Evolutionary conservation across 2,329 filamentous ascomycete species (phyloP).

Genomic region (Fusarium concolor): DNA sequence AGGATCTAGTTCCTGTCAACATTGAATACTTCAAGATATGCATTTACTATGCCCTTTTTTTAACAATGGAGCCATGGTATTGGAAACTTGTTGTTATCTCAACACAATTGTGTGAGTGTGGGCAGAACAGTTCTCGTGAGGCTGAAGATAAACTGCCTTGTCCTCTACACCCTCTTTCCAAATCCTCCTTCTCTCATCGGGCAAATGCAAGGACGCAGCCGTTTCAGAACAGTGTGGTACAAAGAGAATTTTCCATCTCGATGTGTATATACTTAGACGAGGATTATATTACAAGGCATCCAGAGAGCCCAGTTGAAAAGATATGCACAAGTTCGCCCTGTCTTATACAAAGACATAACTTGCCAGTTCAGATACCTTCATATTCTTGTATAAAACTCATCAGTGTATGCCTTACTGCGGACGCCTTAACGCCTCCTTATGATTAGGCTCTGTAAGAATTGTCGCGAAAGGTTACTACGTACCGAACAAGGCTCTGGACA

Average conservation of each 20-base stretch:
- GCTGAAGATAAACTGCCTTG: slow-evolving; percentile 26
- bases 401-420: slow-evolving; percentile 25
- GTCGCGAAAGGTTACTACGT: slow-evolving; percentile 11
- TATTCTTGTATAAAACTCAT: not conserved
- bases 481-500: slow-evolving; percentile 29
- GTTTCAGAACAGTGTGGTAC: slow-evolving; percentile 4
- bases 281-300: not conserved
- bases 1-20: not conserved
- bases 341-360: not conserved
- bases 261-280: not conserved
- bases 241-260: not conserved
- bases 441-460: slow-evolving; percentile 29
- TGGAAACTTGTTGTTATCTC: not conserved
- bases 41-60: not conserved
- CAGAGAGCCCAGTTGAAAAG: not conserved
- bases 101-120: not conserved
- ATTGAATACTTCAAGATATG: not conserved
- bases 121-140: slow-evolving; percentile 15
- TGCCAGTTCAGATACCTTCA: not conserved
- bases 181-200: slow-evolving; percentile 6
- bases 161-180: slow-evolving; percentile 17
- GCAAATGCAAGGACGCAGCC: slow-evolving; percentile 18
- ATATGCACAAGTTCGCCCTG: slow-evolving; percentile 36
- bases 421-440: slow-evolving; percentile 14
- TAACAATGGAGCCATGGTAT: not conserved